Base-by-base conservation (phyloP, 768 basidiomycete species). In the Leucogyrophana mollusca region DNA sequence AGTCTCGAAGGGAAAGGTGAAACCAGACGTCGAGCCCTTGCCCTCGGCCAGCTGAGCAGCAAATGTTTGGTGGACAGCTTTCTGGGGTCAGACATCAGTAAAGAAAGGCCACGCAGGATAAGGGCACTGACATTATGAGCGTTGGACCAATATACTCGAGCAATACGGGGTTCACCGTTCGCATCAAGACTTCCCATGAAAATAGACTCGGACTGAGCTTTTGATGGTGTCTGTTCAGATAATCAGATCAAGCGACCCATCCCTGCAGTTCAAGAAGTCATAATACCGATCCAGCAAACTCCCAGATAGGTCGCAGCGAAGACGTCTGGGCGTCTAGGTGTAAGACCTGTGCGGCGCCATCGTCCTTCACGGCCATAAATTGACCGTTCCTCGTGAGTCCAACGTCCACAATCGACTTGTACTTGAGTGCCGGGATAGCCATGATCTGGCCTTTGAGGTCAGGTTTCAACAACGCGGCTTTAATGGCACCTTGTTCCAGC, bases 61-160 rank as follows among this genome's bases (percentile, higher is more conserved):
- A 37, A 76, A 79, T 2, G 83, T 61, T 34, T 89, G 58, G 39
- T 59, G 78, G 4, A 77, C 69, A 22, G 72, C 79, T 69, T 73
- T 69, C 88, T 89, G 47, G 3, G 33, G 17, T 16, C 13, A 22
- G 4, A 24, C 20, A 21, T 39, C 17, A 22, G 45, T 39, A 40
- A 17, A 34, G 30, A 27, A 34, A 23, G 3, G 49, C 27, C 27
- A 30, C 6, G 7, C 27, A 30, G 13, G 7, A 30, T 30, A 7
- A 30, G 27, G 21, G 41, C 36, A 69, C 78, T 52, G 59, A 88
- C 90, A 35, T 71, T 62, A 22, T 75, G 56, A 4, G 53, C 50
- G 51, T 79, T 72, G 1, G 84, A 83, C 87, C 87, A 91, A 56
- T 76, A 83, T 0, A 87, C 66, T 14, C 87, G 78, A 9, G 75